phyloP scores from a whole-genome alignment of 1,139 yeast genomes.

The Casaregolazyma lundiana region DNA sequence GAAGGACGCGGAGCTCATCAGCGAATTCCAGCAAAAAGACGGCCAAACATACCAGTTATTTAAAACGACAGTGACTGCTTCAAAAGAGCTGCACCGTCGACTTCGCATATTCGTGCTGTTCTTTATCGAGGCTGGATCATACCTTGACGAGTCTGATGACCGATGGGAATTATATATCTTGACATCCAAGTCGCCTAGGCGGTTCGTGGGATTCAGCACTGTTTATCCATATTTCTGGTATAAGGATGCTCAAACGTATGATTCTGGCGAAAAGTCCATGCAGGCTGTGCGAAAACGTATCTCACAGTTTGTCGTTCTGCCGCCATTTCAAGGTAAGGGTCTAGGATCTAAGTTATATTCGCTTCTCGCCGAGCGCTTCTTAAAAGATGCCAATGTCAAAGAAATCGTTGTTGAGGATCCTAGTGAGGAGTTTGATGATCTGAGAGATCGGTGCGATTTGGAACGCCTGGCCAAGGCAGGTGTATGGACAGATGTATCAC shows the following conservation, averaged over 20 bases:
- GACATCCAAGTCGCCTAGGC: constrained; percentile 28
- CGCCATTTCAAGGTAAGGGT: constrained; percentile 64
- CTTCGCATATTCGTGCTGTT: constrained; percentile 74
- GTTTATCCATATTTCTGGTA: constrained; percentile 83
- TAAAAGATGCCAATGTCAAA: constrained; percentile 45
- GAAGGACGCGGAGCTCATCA: constrained; percentile 36
- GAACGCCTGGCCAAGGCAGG: constrained; percentile 41
- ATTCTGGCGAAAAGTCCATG: constrained; percentile 31
- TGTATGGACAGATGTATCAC: constrained; percentile 27
- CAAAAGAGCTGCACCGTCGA: constrained; percentile 54
- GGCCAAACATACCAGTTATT: constrained; percentile 19
- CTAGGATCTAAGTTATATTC: constrained; percentile 69
- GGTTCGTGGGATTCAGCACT: constrained; percentile 73
- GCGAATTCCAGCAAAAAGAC: constrained; percentile 34
- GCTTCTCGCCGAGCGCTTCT: constrained; percentile 52
- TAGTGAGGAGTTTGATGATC: constrained; percentile 84
- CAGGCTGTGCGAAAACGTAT: constrained; percentile 59
- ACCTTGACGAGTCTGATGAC: constrained; percentile 68
- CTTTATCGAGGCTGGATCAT: constrained; percentile 92
- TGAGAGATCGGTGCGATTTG: constrained; percentile 81
- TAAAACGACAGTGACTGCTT: constrained; percentile 40
- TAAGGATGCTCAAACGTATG: constrained; percentile 55
- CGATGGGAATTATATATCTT: constrained; percentile 60
- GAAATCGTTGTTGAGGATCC: constrained; percentile 96
- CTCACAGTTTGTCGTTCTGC: constrained; percentile 81